A percentile compares a stretch with the other conserved stretches of the same genome.
Conservation (phyloP, 331 rosid genomes). For the Cydonia oblonga region DNA sequence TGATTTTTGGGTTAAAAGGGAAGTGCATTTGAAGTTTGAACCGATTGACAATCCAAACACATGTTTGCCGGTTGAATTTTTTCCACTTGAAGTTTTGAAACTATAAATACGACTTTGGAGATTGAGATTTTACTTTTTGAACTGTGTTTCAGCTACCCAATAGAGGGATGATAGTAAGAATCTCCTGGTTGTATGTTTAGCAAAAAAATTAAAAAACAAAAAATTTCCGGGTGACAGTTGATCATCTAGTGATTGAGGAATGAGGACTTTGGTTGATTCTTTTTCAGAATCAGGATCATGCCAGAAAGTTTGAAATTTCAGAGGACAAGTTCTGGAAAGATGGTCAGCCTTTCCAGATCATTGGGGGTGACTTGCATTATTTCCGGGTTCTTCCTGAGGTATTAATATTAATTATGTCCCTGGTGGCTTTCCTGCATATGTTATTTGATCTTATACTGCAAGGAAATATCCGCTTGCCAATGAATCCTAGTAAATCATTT, state of each 20-base stretch:
- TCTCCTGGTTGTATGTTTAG: background rate
- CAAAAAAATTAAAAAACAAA: background rate
- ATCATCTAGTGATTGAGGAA: background rate
- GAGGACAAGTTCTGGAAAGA: conserved; percentile 75
- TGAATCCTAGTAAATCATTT: background rate
- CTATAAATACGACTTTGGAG: too few species aligned
- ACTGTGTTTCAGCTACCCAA: conserved; percentile 1
- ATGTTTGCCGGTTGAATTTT: too few species aligned
- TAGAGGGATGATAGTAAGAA: background rate
- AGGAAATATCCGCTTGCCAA: background rate
- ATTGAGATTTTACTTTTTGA: background rate
- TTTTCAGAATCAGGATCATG: conserved; percentile 28
- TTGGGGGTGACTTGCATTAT: conserved; percentile 93
- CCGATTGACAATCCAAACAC: too few species aligned
- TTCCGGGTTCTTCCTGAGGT: conserved; percentile 91
- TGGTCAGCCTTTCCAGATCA: conserved; percentile 63
- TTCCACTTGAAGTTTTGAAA: too few species aligned
- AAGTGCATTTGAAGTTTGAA: too few species aligned
- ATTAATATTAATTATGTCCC: background rate
- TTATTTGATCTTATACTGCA: background rate
- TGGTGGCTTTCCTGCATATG: background rate
- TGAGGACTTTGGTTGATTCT: conserved; percentile 1
- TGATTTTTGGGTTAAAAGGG: background rate
- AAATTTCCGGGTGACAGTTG: too few species aligned
- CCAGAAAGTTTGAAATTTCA: conserved; percentile 51